Base-by-base conservation (phyloP, 306 rosid species). In the Ormosia emarginata region DNA sequence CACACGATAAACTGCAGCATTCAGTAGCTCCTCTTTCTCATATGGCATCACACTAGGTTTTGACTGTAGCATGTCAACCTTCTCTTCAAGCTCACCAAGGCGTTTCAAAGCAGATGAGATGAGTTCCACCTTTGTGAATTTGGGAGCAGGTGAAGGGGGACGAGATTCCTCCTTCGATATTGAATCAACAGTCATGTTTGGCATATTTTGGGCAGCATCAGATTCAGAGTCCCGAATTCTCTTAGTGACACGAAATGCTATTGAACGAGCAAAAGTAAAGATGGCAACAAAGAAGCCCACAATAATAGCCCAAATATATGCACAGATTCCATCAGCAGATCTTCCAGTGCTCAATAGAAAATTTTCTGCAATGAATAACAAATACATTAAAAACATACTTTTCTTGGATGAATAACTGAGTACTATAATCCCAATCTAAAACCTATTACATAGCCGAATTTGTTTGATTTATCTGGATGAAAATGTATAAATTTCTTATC, bases 1-100 rank as follows among this genome's bases (percentile, higher is more conserved):
- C 76, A 88, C 98, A 2, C 92, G 97, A 83, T 84, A 90, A 81
- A 92, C 95, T 33, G 98, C 98, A 67, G 95, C 98, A 85, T 94
- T 94, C 62, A 94, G 83, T 62, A 94, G 88, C 84, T 92, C 97
- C 59, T 81, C 98, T 90, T 94, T 94, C 82, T 94, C 98, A 66
- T 12, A 69, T 75, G 98, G 98, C 98, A 94, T 90, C 68, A 79
- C 90, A 86, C 83, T 87, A 8, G 95, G 96, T 87, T 85, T 94
- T 79, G 93, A 85, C 79, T 85, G 92, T 33, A 92, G 90, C 86
- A 74, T 78, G 82, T 78, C 88, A 58, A 93, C 91, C 87, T 88
- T 93, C 88, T 85, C 89, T 77, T 95, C 97, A 49, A 95, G 94
- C 63, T 89, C 91, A 75, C 88, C 86, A 17, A 93, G 87, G 85